Evolutionary conservation across 176 grass and related monocot genomes (phyloP).

Genomic region (Oryza meridionalis): DNA sequence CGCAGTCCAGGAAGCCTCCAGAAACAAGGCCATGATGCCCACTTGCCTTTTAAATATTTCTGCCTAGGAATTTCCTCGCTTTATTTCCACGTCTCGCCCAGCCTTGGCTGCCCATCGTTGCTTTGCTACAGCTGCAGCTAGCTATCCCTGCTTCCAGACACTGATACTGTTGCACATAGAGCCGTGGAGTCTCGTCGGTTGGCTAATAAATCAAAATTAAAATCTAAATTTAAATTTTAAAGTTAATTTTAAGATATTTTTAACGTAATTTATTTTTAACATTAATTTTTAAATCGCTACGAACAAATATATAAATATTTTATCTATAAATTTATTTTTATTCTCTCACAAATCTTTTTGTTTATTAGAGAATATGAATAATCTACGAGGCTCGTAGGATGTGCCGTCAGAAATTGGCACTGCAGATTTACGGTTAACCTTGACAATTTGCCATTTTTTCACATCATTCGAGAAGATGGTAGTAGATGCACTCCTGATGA

Average conservation of each 20-base stretch:
- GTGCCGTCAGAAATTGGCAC: not conserved
- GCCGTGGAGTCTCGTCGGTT: too few species aligned
- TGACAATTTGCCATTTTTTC: not conserved
- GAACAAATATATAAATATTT: too few species aligned
- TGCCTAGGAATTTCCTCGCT: not conserved
- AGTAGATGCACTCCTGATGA: not conserved
- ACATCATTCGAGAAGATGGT: not conserved
- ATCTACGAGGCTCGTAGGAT: too few species aligned
- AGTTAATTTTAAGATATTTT: too few species aligned
- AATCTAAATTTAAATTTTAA: too few species aligned
- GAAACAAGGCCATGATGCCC: conserved; percentile 60
- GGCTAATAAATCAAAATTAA: too few species aligned
- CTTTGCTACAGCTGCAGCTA: not conserved
- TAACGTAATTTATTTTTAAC: too few species aligned
- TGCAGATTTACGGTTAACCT: not conserved
- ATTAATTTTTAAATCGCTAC: too few species aligned
- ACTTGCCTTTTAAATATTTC: conserved; percentile 49
- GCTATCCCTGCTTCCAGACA: conserved; percentile 4
- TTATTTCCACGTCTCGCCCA: conserved; percentile 9
- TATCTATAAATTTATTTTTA: too few species aligned
- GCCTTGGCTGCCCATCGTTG: not conserved
- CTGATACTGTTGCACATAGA: not conserved
- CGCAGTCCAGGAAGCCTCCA: conserved; percentile 69
- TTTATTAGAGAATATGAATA: too few species aligned
- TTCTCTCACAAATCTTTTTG: too few species aligned